These are phyloP conservation scores for Hyaloperonospora brassicae DNA, from an alignment of 352 stramenopile species.

Conservation along the genomic window DNA sequence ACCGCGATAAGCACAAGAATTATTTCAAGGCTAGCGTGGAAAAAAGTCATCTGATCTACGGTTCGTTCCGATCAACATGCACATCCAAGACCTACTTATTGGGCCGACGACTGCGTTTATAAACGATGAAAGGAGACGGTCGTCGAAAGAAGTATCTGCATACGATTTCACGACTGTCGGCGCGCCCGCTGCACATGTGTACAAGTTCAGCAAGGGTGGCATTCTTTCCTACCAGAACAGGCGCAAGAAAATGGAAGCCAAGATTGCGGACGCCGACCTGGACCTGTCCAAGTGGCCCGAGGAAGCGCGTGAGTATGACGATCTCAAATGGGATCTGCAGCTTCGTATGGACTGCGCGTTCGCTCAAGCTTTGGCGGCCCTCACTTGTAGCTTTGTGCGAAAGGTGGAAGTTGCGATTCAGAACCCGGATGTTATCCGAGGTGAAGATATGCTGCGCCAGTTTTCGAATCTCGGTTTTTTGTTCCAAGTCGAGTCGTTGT, in stretches of 20 bases:
- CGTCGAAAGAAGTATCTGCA: constrained; percentile 73
- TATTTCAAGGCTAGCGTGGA: constrained; percentile 87
- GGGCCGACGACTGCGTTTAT: constrained; percentile 78
- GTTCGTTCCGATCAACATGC: constrained; percentile 84
- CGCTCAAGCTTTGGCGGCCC: constrained; percentile 59
- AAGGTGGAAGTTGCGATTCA: constrained; percentile 81
- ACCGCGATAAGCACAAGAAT: constrained; percentile 83
- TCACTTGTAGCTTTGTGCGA: constrained; percentile 77
- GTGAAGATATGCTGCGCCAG: constrained; percentile 76
- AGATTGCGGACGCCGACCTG: constrained; percentile 58
- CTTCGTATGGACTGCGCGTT: constrained; percentile 78
- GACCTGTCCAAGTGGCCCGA: constrained; percentile 74
- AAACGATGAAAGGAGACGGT: constrained; percentile 66
- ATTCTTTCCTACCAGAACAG: constrained; percentile 73
- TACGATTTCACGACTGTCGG: constrained; percentile 84
- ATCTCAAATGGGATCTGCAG: constrained; percentile 81
- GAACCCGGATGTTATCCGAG: constrained; percentile 60
- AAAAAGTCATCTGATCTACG: constrained; percentile 71
- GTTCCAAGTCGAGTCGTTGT: constrained; percentile 89
- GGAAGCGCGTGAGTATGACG: constrained; percentile 74
- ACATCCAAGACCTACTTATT: constrained; percentile 81
- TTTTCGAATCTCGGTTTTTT: constrained; percentile 79
- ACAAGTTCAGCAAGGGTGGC: constrained; percentile 85
- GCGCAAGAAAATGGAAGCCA: constrained; percentile 76
- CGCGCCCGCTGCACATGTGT: constrained; percentile 69